A percentile compares a stretch with the other conserved stretches of the same genome.
These are phyloP conservation scores for Didymella keratinophila DNA, from an alignment of 2,329 filamentous ascomycete species.

Conservation along the genomic window DNA sequence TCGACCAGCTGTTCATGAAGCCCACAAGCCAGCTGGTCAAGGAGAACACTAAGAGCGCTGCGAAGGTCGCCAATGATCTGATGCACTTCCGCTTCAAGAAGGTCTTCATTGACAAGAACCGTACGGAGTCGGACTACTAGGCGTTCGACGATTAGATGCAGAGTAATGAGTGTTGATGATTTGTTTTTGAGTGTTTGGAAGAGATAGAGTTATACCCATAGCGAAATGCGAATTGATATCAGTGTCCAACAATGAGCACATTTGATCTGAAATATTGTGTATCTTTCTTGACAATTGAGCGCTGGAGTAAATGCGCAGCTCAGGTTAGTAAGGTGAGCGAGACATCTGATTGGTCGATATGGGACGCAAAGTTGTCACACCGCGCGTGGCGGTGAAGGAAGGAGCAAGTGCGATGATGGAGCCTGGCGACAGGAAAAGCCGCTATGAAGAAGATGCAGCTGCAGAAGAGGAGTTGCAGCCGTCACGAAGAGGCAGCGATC, in stretches of 20 bases:
- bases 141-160: not conserved
- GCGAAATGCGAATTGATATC: constrained; percentile 3
- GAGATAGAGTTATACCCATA: constrained; percentile 13
- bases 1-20: constrained; percentile 70
- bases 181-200: not conserved
- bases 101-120: constrained; percentile 55
- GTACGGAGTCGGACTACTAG: constrained; percentile 15
- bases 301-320: not conserved
- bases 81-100: constrained; percentile 55
- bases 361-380: not conserved
- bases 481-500: not conserved
- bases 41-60: constrained; percentile 52
- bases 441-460: not conserved
- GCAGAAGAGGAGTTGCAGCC: too few species aligned
- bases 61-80: constrained; percentile 56
- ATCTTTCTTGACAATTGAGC: not conserved
- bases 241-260: not conserved
- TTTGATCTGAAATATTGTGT: not conserved
- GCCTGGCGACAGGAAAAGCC: not conserved
- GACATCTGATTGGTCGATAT: not conserved
- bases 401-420: not conserved
- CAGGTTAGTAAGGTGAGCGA: not conserved
- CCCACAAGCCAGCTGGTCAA: constrained; percentile 69
- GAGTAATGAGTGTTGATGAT: not conserved
- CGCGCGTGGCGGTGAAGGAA: not conserved